phyloP scores from a whole-genome alignment of 75 land plant species.

The Ceratopteris richardii region DNA sequence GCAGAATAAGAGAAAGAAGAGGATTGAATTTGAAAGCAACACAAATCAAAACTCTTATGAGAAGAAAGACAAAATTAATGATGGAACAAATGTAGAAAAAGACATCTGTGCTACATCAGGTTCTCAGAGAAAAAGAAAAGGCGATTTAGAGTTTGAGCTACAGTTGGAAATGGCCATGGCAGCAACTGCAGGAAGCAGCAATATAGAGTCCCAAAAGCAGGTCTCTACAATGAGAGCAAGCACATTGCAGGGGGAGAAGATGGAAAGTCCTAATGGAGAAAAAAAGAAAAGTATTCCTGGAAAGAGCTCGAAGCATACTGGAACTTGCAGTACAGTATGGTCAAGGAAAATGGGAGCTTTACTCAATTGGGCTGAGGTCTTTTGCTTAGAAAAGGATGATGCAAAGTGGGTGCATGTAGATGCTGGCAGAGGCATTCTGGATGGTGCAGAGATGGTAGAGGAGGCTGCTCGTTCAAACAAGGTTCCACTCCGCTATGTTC shows the following conservation, averaged over 20 bases:
- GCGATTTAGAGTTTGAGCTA: slow-evolving; percentile 84
- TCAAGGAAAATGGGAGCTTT: slow-evolving; percentile 68
- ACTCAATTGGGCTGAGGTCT: slow-evolving; percentile 92
- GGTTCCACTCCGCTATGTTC: slow-evolving; percentile 74
- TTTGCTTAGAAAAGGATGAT: slow-evolving; percentile 57
- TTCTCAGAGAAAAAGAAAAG: slow-evolving; percentile 42
- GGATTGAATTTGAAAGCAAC: no score
- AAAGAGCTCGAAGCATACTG: background rate
- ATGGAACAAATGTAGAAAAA: no score
- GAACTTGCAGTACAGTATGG: slow-evolving; percentile 40
- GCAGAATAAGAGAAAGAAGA: no score
- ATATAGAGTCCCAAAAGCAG: no score
- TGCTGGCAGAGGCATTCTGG: slow-evolving; percentile 62
- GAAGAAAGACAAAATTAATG: slow-evolving; percentile 1
- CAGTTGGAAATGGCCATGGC: slow-evolving; percentile 84
- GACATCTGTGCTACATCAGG: no score
- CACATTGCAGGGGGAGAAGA: background rate
- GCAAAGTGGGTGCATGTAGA: slow-evolving; percentile 98
- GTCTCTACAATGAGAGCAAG: no score
- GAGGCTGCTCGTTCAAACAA: slow-evolving; percentile 55
- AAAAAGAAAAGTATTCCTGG: background rate
- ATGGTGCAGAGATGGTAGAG: slow-evolving; percentile 80
- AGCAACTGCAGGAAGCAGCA: slow-evolving; percentile 48
- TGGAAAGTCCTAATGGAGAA: slow-evolving; percentile 11
- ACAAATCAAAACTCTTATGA: background rate